Evolutionary conservation across 2,329 filamentous ascomycete genomes (phyloP), one percentile per base, ranked within the genome.

Genomic region (Aureobasidium pullulans): DNA sequence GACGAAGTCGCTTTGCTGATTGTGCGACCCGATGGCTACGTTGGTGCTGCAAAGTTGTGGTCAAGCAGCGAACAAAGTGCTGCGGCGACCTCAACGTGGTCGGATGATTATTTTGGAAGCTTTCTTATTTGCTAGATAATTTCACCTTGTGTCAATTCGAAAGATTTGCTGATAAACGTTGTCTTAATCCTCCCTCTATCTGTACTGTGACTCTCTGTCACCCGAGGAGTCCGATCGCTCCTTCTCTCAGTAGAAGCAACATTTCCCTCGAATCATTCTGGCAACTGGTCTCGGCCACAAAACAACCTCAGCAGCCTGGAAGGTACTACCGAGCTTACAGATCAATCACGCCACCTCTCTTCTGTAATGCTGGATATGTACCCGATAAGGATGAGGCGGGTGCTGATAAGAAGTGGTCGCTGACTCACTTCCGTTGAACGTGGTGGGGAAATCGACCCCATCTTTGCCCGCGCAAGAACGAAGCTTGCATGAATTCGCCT

Each of bases 21-120:
- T 65, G 84, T 90, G 1, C 79, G 87, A 5, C 87, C 87, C 0
- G 87, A 90, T 70, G 87, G 87, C 10, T 90, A 90, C 69, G 82
- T 90, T 4, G 87, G 87, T 1, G 83, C 79, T n/a, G 72, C 88
- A 28, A 75, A 79, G 7, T 62, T 71, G 3, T 81, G 75, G 65
- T 11, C 23, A 31, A 16, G 31, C n/a, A 10, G 15, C 19, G 8
- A 4, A 23, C 62, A 66, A 11, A 62, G 65, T 23, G 68, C 66
- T 0, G 75, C 70, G 0, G 42, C 61, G 10, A 62, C 68, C 23
- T 70, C 70, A 2, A 57, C 63, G 31, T 82, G 78, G 78, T 65
- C 82, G 64, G 76, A 82, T 62, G 65, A 70, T 6, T 84, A 83
- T 65, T 83, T 81, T 66, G 72, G 72, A 16, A 70, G 71, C 0